These are phyloP conservation scores for Mariannaea sp. DNA, from an alignment of 2,329 filamentous ascomycete species.

Conservation along the genomic window DNA sequence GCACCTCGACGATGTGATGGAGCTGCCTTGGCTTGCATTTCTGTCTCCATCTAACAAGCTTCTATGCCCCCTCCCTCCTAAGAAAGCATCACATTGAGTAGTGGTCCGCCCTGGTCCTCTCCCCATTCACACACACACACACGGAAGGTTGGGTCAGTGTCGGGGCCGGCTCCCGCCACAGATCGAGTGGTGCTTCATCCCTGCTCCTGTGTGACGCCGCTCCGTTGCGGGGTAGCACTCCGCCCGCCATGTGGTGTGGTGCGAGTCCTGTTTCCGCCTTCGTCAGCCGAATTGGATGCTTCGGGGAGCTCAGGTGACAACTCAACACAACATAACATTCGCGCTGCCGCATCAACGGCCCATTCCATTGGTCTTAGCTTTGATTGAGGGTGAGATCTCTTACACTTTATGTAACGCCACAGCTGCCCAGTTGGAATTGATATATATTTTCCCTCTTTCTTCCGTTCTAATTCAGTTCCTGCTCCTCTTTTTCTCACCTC, in stretches of 20 bases:
- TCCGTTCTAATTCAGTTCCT: no score
- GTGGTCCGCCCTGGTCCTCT: neutral
- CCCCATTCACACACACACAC: neutral
- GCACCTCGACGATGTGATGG: slow-evolving; percentile 10
- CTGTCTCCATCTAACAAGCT: slow-evolving; percentile 34
- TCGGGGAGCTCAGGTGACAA: slow-evolving; percentile 30
- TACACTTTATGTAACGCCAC: slow-evolving; percentile 32
- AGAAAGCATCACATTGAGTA: neutral
- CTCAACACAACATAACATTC: slow-evolving; percentile 35
- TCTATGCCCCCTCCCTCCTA: slow-evolving; percentile 9
- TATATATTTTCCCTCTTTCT: slow-evolving; percentile 16
- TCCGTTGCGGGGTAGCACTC: slow-evolving; percentile 37
- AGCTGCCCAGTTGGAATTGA: slow-evolving; percentile 24
- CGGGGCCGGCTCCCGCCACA: neutral
- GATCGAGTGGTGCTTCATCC: slow-evolving; percentile 29
- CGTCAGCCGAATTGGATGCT: slow-evolving; percentile 21
- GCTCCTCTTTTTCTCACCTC: neutral
- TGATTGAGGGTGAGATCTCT: slow-evolving; percentile 14
- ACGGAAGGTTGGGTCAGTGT: neutral
- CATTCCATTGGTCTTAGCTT: slow-evolving; percentile 32
- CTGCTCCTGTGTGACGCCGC: slow-evolving; percentile 29
- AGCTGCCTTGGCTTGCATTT: slow-evolving; percentile 35
- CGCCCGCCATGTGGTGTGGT: slow-evolving; percentile 18
- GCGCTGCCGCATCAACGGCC: slow-evolving; percentile 37
- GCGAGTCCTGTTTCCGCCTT: neutral